Conservation (phyloP, 768 basidiomycete genomes). For the Serendipita sp. region DNA sequence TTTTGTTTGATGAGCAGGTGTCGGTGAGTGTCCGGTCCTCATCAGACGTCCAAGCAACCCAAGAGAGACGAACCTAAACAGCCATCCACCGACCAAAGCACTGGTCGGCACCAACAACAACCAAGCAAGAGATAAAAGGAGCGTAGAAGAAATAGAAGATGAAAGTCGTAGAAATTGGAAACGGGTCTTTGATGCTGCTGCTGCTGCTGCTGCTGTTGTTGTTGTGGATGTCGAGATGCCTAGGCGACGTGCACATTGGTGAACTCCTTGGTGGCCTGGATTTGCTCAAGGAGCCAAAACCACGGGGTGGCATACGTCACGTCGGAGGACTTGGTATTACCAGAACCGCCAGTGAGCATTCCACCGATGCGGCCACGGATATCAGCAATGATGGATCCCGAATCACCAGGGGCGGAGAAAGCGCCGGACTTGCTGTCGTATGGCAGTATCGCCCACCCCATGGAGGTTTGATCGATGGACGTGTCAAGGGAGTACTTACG, state of each 20-base stretch:
- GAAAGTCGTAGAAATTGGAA: too few relatives aligned
- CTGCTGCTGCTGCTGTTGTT: too few relatives aligned
- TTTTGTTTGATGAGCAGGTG: neutral
- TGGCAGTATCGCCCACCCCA: too few relatives aligned
- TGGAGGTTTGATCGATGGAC: too few relatives aligned
- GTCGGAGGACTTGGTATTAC: constrained; percentile 18
- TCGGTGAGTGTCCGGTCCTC: neutral
- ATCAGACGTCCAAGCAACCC: neutral
- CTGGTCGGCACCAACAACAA: too few relatives aligned
- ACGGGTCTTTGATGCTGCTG: too few relatives aligned
- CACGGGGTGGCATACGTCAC: constrained; percentile 27
- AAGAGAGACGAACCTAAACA: neutral
- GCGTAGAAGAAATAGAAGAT: too few relatives aligned
- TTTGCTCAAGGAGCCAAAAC: constrained; percentile 19
- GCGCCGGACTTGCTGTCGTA: constrained; percentile 10
- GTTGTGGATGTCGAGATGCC: too few relatives aligned
- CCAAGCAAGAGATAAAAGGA: too few relatives aligned
- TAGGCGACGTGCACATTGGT: neutral
- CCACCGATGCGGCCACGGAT: too few relatives aligned
- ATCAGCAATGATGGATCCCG: constrained; percentile 16
- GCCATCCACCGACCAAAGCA: too few relatives aligned
- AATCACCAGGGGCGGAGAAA: constrained; percentile 16
- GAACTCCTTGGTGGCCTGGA: constrained; percentile 7
- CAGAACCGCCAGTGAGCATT: constrained; percentile 23
- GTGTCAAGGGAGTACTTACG: too few relatives aligned